A percentile compares a stretch with the other conserved stretches of the same genome.
phyloP scores from a whole-genome alignment of 1,284 basidiomycete genomes.

The Mycena sp. region DNA sequence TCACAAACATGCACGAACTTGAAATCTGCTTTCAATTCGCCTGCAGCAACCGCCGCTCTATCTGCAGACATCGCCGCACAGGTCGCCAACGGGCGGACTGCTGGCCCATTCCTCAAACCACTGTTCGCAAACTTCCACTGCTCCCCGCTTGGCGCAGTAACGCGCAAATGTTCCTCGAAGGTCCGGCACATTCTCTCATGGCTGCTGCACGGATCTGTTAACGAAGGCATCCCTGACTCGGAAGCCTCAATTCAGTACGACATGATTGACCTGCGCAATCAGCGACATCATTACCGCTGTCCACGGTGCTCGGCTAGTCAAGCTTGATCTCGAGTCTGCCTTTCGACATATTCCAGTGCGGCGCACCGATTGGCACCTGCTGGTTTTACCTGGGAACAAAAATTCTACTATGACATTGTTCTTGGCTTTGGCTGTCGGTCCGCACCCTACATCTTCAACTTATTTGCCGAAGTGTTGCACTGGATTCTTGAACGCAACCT shows the following conservation, averaged over 20 bases:
- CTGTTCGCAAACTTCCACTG: too few relatives aligned
- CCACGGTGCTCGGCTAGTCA: conserved; percentile 43
- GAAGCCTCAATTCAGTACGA: conserved; percentile 44
- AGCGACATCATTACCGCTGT: conserved; percentile 25
- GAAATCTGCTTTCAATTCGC: conserved; percentile 33
- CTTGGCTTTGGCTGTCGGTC: conserved; percentile 39
- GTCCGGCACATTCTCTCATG: conserved; percentile 23
- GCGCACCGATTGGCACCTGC: conserved; percentile 42
- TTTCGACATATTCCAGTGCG: conserved; percentile 49
- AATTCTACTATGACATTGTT: conserved; percentile 43
- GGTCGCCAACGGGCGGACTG: conserved; percentile 22
- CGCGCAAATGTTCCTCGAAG: too few relatives aligned
- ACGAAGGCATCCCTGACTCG: conserved; percentile 47
- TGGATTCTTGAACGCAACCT: conserved; percentile 44
- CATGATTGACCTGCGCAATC: conserved; percentile 29
- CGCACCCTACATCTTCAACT: conserved; percentile 50
- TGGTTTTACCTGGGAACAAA: conserved; percentile 45
- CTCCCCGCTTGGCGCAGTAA: too few relatives aligned
- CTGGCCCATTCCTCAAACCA: conserved; percentile 30
- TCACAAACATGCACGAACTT: conserved; percentile 31
- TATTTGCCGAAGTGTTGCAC: conserved; percentile 46
- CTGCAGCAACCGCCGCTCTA: conserved; percentile 22
- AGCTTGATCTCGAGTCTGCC: conserved; percentile 50
- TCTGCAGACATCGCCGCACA: conserved; percentile 16
- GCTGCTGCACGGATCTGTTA: conserved; percentile 44